These are phyloP conservation scores for Geum urbanum DNA, from an alignment of 306 rosid genomes.

Conservation along the genomic window DNA sequence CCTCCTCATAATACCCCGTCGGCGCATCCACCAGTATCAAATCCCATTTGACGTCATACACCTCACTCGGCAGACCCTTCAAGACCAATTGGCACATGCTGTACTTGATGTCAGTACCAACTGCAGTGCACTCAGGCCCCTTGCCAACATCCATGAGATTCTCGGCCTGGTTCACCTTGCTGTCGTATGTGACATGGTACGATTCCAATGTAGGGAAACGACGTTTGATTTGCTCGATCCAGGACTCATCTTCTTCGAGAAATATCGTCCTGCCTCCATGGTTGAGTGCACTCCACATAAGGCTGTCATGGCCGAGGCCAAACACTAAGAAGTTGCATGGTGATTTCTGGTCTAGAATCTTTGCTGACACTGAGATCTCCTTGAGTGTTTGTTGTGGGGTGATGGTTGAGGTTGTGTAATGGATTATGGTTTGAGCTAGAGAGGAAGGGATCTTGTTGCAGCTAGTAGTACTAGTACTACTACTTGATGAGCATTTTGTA, in stretches of 20 bases:
- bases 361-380: conserved; percentile 56
- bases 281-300: conserved; percentile 78
- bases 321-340: conserved; percentile 82
- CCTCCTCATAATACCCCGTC: conserved; percentile 58
- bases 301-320: conserved; percentile 79
- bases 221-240: conserved; percentile 55
- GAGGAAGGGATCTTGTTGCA: conserved; percentile 54
- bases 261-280: conserved; percentile 58
- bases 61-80: conserved; percentile 49
- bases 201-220: conserved; percentile 55
- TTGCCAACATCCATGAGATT: conserved; percentile 51
- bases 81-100: conserved; percentile 56
- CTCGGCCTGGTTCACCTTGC: conserved; percentile 65
- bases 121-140: conserved; percentile 55
- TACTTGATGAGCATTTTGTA: conserved; percentile 10
- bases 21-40: conserved; percentile 92
- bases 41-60: conserved; percentile 62
- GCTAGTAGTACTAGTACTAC: neutral
- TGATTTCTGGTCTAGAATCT: conserved; percentile 43
- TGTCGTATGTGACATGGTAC: conserved; percentile 50
- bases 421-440: conserved; percentile 50
- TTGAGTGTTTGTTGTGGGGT: conserved; percentile 71
- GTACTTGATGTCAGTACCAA: conserved; percentile 38
- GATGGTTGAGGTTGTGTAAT: conserved; percentile 66
- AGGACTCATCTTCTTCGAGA: conserved; percentile 67